Conservation (phyloP, 202 grass and related monocot genomes). For the Schoenoplectus tabernaemontani region DNA sequence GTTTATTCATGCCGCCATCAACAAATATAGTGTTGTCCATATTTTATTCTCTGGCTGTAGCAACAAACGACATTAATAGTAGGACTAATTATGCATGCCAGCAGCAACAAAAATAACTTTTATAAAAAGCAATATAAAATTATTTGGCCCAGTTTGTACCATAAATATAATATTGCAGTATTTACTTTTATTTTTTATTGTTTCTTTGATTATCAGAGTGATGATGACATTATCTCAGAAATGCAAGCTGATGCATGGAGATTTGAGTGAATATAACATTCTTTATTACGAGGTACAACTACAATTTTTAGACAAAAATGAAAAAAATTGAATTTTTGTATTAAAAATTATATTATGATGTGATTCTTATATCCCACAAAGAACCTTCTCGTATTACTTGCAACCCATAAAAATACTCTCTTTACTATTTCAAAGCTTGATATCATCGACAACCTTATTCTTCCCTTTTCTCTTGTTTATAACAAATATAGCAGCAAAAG, state of each 20-base stretch:
- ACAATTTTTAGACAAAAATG: slow-evolving; percentile 4
- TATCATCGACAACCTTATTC: background rate
- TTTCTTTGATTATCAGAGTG: slow-evolving; percentile 68
- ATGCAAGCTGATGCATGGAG: slow-evolving; percentile 93
- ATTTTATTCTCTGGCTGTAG: too few relatives aligned
- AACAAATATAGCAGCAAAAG: too few relatives aligned
- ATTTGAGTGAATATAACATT: slow-evolving; percentile 99
- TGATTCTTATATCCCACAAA: background rate
- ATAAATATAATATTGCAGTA: background rate
- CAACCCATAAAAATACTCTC: background rate
- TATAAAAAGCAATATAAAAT: too few relatives aligned
- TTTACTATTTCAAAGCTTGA: background rate
- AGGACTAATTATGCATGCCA: too few relatives aligned
- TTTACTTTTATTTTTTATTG: slow-evolving; percentile 15
- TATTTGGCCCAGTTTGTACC: background rate
- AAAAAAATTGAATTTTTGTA: background rate
- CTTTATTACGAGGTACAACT: slow-evolving; percentile 80
- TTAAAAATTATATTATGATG: background rate
- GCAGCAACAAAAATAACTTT: too few relatives aligned
- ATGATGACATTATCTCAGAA: slow-evolving; percentile 88
- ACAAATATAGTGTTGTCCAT: too few relatives aligned
- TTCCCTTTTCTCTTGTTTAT: background rate
- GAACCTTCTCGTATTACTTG: background rate
- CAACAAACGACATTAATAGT: too few relatives aligned
- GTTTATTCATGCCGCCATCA: too few relatives aligned